Conservation (phyloP, 352 stramenopile genomes). For the Globisporangium solare region DNA sequence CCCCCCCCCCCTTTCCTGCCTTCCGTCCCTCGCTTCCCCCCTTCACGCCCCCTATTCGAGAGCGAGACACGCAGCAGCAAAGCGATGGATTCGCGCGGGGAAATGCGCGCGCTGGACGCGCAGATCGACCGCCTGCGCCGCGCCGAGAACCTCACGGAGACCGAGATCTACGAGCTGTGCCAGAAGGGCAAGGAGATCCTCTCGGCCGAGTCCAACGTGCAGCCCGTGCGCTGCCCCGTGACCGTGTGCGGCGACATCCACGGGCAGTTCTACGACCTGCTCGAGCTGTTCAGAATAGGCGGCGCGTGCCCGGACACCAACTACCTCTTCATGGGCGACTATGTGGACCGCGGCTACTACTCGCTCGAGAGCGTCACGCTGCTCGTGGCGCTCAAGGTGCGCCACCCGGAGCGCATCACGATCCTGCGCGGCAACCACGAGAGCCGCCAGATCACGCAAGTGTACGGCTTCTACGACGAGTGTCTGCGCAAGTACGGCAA, state of each 20-base stretch:
- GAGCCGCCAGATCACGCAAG: conserved; percentile 26
- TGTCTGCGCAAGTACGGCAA: conserved; percentile 76
- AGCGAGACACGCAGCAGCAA: no score
- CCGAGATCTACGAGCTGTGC: conserved; percentile 86
- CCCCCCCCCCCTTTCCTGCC: no score
- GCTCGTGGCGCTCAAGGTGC: conserved; percentile 82
- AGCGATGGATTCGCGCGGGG: conserved; percentile 74
- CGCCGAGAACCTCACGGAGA: conserved; percentile 87
- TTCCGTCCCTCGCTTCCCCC: not conserved
- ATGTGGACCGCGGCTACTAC: conserved; percentile 88
- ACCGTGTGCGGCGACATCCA: conserved; percentile 89
- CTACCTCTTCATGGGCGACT: conserved; percentile 91
- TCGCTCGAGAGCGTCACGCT: conserved; percentile 82
- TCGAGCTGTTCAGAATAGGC: conserved; percentile 89
- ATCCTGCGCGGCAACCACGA: conserved; percentile 73
- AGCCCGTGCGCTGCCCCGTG: conserved; percentile 81
- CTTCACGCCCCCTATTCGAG: conserved; percentile 1
- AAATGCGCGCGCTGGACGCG: conserved; percentile 85
- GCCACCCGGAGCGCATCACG: conserved; percentile 83
- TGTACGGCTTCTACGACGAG: conserved; percentile 70
- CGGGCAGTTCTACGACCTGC: conserved; percentile 87
- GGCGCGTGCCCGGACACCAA: conserved; percentile 85
- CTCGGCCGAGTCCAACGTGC: conserved; percentile 78
- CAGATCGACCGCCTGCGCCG: conserved; percentile 80
- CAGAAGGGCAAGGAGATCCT: conserved; percentile 89